Conservation (phyloP, 2,329 filamentous ascomycete genomes). For the Cylindrodendrum hubeiense region DNA sequence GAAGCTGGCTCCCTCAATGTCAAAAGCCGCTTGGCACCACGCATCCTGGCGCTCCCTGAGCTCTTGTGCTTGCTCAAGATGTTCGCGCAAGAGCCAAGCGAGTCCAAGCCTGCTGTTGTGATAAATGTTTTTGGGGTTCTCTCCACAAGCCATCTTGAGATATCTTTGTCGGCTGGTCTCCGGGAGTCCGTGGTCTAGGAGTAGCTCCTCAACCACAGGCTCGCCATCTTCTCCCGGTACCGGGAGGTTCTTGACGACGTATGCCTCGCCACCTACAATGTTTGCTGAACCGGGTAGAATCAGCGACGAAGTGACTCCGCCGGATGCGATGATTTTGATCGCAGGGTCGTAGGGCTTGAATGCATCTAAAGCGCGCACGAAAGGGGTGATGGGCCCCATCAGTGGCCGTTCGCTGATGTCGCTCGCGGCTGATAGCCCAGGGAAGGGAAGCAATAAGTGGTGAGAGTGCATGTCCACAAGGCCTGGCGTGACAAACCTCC, state of each 20-base stretch:
- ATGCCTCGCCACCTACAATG: slow-evolving; percentile 59
- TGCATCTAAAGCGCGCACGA: slow-evolving; percentile 9
- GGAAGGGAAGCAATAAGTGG: neutral
- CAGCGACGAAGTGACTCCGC: slow-evolving; percentile 60
- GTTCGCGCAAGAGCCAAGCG: slow-evolving; percentile 54
- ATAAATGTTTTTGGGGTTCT: slow-evolving; percentile 56
- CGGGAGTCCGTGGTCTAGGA: slow-evolving; percentile 55
- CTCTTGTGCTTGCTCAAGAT: slow-evolving; percentile 26
- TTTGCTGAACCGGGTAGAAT: slow-evolving; percentile 58
- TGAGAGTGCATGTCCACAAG: slow-evolving; percentile 19
- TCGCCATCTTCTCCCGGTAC: slow-evolving; percentile 50
- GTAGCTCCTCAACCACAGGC: slow-evolving; percentile 55
- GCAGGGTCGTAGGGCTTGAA: slow-evolving; percentile 13
- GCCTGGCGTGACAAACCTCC: slow-evolving; percentile 10
- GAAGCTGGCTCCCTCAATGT: neutral
- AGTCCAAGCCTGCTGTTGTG: slow-evolving; percentile 55
- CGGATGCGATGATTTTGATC: slow-evolving; percentile 30
- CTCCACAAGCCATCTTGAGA: slow-evolving; percentile 61
- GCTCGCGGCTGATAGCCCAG: neutral
- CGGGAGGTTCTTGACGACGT: slow-evolving; percentile 55
- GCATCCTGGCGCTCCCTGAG: neutral
- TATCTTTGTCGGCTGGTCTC: slow-evolving; percentile 49
- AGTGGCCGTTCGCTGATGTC: slow-evolving; percentile 9
- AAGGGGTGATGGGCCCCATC: slow-evolving; percentile 3
- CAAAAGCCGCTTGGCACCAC: slow-evolving; percentile 2